These are phyloP conservation scores for Phaseolus lunatus DNA, from an alignment of 306 rosid genomes.

Conservation along the genomic window DNA sequence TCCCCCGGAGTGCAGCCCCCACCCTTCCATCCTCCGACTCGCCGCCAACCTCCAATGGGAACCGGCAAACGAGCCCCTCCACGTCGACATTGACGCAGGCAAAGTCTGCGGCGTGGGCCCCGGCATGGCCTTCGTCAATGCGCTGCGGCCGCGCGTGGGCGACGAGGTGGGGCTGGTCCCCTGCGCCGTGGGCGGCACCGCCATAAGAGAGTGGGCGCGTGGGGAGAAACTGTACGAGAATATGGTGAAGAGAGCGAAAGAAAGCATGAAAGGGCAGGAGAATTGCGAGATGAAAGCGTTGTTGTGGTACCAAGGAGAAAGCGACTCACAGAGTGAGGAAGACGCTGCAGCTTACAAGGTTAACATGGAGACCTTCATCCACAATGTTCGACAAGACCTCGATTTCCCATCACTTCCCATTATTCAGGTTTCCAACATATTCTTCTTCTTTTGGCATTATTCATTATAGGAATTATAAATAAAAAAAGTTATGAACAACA, in stretches of 20 bases:
- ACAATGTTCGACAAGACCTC: conserved; percentile 71
- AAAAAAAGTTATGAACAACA: too few relatives aligned
- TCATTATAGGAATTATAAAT: too few relatives aligned
- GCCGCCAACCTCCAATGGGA: conserved; percentile 70
- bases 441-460: too few relatives aligned
- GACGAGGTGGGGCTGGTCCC: conserved; percentile 70
- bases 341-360: conserved; percentile 67
- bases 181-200: conserved; percentile 88
- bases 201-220: conserved; percentile 92
- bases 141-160: conserved; percentile 48
- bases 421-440: conserved; percentile 62
- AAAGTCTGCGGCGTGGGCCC: conserved; percentile 84
- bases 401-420: conserved; percentile 71
- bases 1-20: conserved; percentile 64
- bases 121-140: conserved; percentile 78
- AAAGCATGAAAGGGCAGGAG: conserved; percentile 56
- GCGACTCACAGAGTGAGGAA: conserved; percentile 58
- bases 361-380: conserved; percentile 70
- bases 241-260: conserved; percentile 70
- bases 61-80: conserved; percentile 74
- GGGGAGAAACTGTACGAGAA: conserved; percentile 74
- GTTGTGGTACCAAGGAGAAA: conserved; percentile 92
- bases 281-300: conserved; percentile 58
- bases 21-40: conserved; percentile 67
- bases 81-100: conserved; percentile 70